Base-by-base conservation (phyloP, 208 protist species). In the Leishmania arabica region DNA sequence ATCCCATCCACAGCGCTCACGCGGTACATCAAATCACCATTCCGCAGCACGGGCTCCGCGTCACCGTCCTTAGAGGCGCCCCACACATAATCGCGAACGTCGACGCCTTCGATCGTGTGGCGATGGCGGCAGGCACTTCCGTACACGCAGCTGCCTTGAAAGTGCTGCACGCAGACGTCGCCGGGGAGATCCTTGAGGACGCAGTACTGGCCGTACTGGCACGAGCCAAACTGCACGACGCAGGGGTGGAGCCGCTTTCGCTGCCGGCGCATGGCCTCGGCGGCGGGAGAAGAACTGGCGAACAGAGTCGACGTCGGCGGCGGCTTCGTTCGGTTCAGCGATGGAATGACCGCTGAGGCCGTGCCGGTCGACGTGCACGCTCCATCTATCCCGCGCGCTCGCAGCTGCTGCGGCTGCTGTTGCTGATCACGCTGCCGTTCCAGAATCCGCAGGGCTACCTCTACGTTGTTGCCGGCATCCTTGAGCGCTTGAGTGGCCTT, bases 131-230 rank as follows among this genome's bases (percentile, higher is more conserved):
- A 97, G 19, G 58, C 21, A 47, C 75, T 42, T 27, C 89, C 94
- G 82, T 91, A 95, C 9, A 94, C 72, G 75, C 94, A 97, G 77
- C 47, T 75, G 34, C 92, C 90, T n/a, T 86, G 85, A 54, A 90
- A 89, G 84, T 97, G 85, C 53, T 94, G 86, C 42, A 97, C 93
- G 79, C 94, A 97, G 15, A 85, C 83, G 76, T 97, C 88, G 9
- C 90, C 91, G 1, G 94, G 94, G 53, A 87, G 86, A 69, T 95
- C 85, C 53, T 82, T 86, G 37, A 97, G 81, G 7, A 77, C 62
- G 62, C 94, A 97, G 51, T 64, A 56, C n/a, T 92, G 65, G 13
- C 94, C 94, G 75, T 81, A 96, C 73, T 79, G 58, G 76, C 94
- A 97, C 8, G 34, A 86, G 68, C 93, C 93, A 80, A 91, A 92